Evolutionary conservation across 2,329 filamentous ascomycete genomes (phyloP).

Genomic region (Trichoderma semiorbis): DNA sequence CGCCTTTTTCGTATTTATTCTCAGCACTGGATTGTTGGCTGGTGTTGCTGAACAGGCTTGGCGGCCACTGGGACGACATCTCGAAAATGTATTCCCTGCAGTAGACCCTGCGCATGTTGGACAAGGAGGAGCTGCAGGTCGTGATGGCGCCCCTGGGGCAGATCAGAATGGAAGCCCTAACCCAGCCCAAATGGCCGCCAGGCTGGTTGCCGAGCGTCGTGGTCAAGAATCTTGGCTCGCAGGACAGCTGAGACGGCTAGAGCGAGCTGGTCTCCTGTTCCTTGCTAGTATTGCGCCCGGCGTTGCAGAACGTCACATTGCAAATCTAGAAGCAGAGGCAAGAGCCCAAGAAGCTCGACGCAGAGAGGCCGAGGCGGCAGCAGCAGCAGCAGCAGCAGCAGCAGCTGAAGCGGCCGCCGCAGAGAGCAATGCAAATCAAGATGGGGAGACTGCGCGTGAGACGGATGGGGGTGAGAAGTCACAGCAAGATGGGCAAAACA

Average conservation of each 20-base stretch:
- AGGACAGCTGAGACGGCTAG: conserved; percentile 48
- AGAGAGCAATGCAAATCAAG: background rate
- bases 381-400: conserved; percentile 34
- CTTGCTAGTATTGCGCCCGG: conserved; percentile 64
- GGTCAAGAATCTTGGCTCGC: conserved; percentile 33
- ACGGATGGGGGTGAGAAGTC: background rate
- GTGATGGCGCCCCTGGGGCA: conserved; percentile 27
- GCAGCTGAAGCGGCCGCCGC: conserved; percentile 29
- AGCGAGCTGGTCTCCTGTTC: conserved; percentile 60
- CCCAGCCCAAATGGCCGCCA: conserved; percentile 51
- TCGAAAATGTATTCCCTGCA: conserved; percentile 56
- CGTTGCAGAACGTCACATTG: conserved; percentile 63
- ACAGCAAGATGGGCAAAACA: background rate
- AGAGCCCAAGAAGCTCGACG: conserved; percentile 42
- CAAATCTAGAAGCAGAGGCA: conserved; percentile 52
- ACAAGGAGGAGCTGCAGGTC: conserved; percentile 22
- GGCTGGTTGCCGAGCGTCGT: conserved; percentile 45
- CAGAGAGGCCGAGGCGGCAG: conserved; percentile 41
- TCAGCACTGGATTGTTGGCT: conserved; percentile 58
- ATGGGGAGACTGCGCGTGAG: background rate
- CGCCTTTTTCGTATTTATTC: conserved; percentile 54
- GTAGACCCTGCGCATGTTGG: conserved; percentile 39
- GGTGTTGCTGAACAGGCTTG: conserved; percentile 52
- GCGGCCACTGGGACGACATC: conserved; percentile 54
- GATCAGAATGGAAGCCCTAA: conserved; percentile 35